These are phyloP conservation scores for Apiosordaria backusii DNA, from an alignment of 495 filamentous ascomycete genomes.

Conservation along the genomic window DNA sequence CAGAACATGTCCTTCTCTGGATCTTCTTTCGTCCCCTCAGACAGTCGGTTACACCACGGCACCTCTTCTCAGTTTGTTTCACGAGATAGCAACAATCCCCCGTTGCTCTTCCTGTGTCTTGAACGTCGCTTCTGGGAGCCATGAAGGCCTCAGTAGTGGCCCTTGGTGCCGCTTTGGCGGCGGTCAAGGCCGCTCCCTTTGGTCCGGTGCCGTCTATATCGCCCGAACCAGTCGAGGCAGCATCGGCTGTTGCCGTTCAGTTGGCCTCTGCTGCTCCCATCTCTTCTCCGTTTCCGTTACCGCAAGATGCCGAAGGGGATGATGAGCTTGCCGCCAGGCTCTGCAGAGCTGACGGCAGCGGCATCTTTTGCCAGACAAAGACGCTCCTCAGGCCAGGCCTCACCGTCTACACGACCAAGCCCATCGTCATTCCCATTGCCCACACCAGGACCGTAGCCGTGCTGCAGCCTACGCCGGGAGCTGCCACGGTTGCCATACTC, in stretches of 20 bases:
- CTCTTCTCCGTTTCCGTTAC: neutral
- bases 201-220: neutral
- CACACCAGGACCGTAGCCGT: constrained; percentile 5
- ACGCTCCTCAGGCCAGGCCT: constrained; percentile 5
- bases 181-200: constrained; percentile 5
- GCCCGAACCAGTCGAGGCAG: neutral
- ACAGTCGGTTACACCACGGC: neutral
- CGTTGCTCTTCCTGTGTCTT: neutral
- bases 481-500: neutral
- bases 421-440: constrained; percentile 14
- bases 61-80: neutral
- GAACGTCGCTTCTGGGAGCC: constrained; percentile 10
- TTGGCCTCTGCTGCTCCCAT: neutral
- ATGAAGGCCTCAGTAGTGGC: constrained; percentile 27
- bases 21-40: neutral
- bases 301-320: neutral
- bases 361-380: constrained; percentile 14
- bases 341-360: constrained; percentile 8
- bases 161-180: constrained; percentile 19
- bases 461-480: neutral
- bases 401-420: constrained; percentile 13
- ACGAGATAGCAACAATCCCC: neutral
- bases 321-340: constrained; percentile 4
- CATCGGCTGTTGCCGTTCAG: neutral
- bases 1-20: neutral